Conservation (phyloP, 805 yeast species). For the Starmerella khaoyaiensis region DNA sequence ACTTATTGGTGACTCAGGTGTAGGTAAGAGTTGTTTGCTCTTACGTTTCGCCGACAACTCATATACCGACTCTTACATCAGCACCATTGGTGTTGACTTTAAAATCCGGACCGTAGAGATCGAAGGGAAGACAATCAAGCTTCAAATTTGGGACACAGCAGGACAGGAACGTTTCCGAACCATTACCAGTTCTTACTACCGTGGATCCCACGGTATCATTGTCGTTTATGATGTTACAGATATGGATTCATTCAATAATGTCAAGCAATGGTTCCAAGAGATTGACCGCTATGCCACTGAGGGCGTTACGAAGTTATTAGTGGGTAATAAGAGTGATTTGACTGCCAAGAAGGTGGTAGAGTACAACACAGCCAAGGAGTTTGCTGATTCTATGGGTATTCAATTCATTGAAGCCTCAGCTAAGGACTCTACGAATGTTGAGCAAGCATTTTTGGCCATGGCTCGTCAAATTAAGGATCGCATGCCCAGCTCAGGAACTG, state of each 20-base stretch:
- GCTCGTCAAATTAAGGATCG: constrained; percentile 96
- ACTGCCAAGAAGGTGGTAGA: constrained; percentile 91
- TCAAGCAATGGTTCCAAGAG: constrained; percentile 97
- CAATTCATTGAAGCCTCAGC: constrained; percentile 97
- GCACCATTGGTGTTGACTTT: constrained; percentile 97
- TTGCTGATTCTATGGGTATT: constrained; percentile 87
- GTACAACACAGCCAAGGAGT: constrained; percentile 90
- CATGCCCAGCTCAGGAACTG: constrained; percentile 51
- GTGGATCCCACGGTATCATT: constrained; percentile 98
- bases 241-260: constrained; percentile 75
- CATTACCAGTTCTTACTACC: constrained; percentile 89
- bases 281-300: constrained; percentile 97
- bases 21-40: constrained; percentile 90
- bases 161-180: constrained; percentile 98
- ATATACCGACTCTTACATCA: constrained; percentile 89
- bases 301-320: constrained; percentile 88
- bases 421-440: constrained; percentile 87
- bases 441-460: constrained; percentile 97
- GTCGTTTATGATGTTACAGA: constrained; percentile 97
- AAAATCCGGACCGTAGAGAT: constrained; percentile 53
- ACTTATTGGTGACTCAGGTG: constrained; percentile 97
- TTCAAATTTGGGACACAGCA: constrained; percentile 99
- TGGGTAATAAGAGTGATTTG: constrained; percentile 93
- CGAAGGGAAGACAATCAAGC: constrained; percentile 92
- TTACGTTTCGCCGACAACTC: constrained; percentile 95